phyloP scores from a whole-genome alignment of 495 filamentous ascomycete genomes.

The Aspergillus biplanus region DNA sequence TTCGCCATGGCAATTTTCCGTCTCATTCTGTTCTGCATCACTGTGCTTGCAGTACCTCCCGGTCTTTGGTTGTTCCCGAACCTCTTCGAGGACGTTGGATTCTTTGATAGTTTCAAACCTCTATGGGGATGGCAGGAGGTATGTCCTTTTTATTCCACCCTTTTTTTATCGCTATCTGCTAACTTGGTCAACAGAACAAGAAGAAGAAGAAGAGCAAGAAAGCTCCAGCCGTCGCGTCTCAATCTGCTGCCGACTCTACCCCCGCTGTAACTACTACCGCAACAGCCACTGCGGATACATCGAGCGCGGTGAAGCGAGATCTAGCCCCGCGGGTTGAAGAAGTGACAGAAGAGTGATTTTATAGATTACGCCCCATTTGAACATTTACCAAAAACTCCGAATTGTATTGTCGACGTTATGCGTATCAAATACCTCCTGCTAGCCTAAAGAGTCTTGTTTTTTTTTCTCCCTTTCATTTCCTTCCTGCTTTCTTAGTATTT shows the following conservation, averaged over 20 bases:
- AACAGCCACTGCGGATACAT: slow-evolving; percentile 53
- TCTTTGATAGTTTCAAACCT: slow-evolving; percentile 96
- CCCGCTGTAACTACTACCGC: slow-evolving; percentile 64
- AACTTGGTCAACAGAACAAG: slow-evolving; percentile 34
- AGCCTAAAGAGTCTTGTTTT: background rate
- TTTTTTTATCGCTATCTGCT: slow-evolving; percentile 14
- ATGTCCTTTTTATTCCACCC: slow-evolving; percentile 19
- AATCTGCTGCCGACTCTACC: slow-evolving; percentile 42
- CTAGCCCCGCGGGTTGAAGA: slow-evolving; percentile 68
- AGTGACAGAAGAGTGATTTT: slow-evolving; percentile 56
- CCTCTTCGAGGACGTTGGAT: slow-evolving; percentile 97
- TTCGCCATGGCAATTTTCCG: slow-evolving; percentile 97
- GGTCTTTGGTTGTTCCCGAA: slow-evolving; percentile 99
- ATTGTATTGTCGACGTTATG: background rate
- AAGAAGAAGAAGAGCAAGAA: slow-evolving; percentile 69
- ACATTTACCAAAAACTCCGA: background rate
- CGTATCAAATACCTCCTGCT: background rate
- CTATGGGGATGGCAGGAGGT: slow-evolving; percentile 99
- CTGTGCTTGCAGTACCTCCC: slow-evolving; percentile 80
- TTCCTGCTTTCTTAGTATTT: background rate
- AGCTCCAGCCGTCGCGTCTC: slow-evolving; percentile 39
- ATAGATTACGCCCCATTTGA: background rate
- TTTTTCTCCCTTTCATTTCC: background rate
- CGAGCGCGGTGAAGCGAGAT: slow-evolving; percentile 52
- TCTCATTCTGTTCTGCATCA: slow-evolving; percentile 91